These are phyloP conservation scores for Tremella fuciformis DNA, from an alignment of 768 basidiomycete species.

Conservation along the genomic window DNA sequence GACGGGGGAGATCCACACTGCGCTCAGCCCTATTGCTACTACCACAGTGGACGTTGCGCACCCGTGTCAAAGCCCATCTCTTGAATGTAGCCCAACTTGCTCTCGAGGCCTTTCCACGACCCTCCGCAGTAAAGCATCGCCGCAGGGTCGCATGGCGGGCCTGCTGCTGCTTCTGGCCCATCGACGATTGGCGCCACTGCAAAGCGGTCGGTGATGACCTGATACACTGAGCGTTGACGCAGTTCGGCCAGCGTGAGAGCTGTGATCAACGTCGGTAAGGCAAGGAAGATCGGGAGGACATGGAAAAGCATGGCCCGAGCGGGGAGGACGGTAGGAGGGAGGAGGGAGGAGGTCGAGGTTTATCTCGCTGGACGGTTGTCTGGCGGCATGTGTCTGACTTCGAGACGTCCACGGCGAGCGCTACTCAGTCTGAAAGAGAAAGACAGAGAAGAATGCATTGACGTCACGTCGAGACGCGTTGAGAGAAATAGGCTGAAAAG, in stretches of 20 bases:
- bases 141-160: conserved; percentile 23
- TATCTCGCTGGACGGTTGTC: too few relatives aligned
- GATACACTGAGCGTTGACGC: conserved; percentile 39
- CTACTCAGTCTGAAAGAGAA: too few relatives aligned
- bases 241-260: conserved; percentile 29
- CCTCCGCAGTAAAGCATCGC: conserved; percentile 48
- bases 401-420: too few relatives aligned
- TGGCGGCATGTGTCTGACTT: too few relatives aligned
- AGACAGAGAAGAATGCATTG: too few relatives aligned
- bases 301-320: too few relatives aligned
- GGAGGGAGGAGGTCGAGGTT: too few relatives aligned
- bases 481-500: too few relatives aligned
- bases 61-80: conserved; percentile 53
- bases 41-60: conserved; percentile 9
- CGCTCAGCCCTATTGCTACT: neutral
- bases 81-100: conserved; percentile 51
- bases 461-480: too few relatives aligned
- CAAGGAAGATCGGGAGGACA: too few relatives aligned
- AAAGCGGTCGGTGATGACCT: conserved; percentile 53
- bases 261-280: conserved; percentile 1
- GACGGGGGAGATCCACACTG: conserved; percentile 53
- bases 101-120: conserved; percentile 47
- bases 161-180: too few relatives aligned
- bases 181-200: conserved; percentile 9
- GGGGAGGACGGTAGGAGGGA: too few relatives aligned